These are phyloP conservation scores for Chionographis japonica DNA, from an alignment of 106 monocot genomes.

Conservation along the genomic window DNA sequence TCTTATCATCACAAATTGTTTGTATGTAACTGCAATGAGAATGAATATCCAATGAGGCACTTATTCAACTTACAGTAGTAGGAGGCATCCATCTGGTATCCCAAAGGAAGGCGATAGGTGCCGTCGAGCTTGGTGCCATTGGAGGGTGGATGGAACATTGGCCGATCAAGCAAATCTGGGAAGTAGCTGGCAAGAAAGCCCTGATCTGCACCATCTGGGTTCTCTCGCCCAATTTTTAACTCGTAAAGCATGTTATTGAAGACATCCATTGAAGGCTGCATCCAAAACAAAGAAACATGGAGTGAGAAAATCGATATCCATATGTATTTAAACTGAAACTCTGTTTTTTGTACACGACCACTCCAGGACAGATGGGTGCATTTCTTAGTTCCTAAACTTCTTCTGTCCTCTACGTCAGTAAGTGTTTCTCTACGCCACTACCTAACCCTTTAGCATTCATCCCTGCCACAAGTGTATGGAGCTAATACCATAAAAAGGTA, in stretches of 20 bases:
- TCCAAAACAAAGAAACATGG: background rate
- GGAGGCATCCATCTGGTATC: conserved; percentile 98
- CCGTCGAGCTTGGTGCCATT: conserved; percentile 76
- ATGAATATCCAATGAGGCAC: background rate
- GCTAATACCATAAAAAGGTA: too few species aligned
- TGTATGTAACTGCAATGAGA: background rate
- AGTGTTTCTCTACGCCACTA: too few species aligned
- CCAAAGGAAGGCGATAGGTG: conserved; percentile 76
- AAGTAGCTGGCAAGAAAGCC: conserved; percentile 85
- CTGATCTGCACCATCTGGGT: conserved; percentile 92
- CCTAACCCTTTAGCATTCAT: too few species aligned
- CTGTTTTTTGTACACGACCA: too few species aligned
- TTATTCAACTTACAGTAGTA: conserved; percentile 68
- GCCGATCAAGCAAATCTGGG: conserved; percentile 70
- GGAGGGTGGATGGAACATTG: conserved; percentile 77
- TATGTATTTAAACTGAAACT: too few species aligned
- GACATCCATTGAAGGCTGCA: conserved; percentile 70
- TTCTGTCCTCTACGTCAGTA: too few species aligned
- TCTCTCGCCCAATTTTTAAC: conserved; percentile 58
- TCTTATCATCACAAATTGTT: too few species aligned
- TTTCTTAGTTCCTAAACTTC: too few species aligned
- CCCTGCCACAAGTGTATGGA: too few species aligned
- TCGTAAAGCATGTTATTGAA: conserved; percentile 88
- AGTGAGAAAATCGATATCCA: conserved; percentile 3
- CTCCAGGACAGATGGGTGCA: too few species aligned